Conservation (phyloP, 352 stramenopile genomes). For the Globisporangium paddicum region DNA sequence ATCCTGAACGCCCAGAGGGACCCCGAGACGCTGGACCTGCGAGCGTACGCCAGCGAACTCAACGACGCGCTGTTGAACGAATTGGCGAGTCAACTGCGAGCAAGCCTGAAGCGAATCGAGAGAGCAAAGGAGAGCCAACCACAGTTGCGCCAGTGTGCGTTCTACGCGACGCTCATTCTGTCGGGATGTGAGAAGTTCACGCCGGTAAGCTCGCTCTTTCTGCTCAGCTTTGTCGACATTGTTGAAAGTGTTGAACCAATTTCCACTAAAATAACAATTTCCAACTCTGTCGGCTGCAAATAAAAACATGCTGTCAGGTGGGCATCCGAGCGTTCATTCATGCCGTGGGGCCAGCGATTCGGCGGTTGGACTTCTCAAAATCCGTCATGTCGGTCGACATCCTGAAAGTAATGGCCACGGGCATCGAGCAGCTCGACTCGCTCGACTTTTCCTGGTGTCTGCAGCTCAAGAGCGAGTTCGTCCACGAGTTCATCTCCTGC, state of each 20-base stretch:
- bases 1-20: constrained; percentile 47
- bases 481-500: constrained; percentile 72
- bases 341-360: constrained; percentile 37
- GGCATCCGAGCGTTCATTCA: constrained; percentile 69
- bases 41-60: constrained; percentile 34
- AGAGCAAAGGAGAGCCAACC: constrained; percentile 9
- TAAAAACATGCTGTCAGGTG: constrained; percentile 38
- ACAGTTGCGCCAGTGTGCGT: constrained; percentile 10
- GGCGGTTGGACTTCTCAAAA: constrained; percentile 45
- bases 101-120: constrained; percentile 21
- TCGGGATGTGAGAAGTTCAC: constrained; percentile 56
- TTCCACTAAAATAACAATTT: not conserved
- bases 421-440: constrained; percentile 47
- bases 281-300: not conserved
- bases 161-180: constrained; percentile 49
- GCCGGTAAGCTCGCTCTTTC: constrained; percentile 14
- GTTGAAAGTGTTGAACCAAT: not conserved
- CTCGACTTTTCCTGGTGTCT: constrained; percentile 61
- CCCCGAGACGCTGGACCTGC: constrained; percentile 55
- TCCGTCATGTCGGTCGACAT: constrained; percentile 46
- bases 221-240: too few relatives aligned
- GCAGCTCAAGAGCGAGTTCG: constrained; percentile 41
- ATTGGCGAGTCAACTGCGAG: constrained; percentile 44
- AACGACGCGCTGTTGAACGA: constrained; percentile 58
- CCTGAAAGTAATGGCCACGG: constrained; percentile 67